Conservation (phyloP, 1,139 yeast species). For the Martiniozyma asiatica region DNA sequence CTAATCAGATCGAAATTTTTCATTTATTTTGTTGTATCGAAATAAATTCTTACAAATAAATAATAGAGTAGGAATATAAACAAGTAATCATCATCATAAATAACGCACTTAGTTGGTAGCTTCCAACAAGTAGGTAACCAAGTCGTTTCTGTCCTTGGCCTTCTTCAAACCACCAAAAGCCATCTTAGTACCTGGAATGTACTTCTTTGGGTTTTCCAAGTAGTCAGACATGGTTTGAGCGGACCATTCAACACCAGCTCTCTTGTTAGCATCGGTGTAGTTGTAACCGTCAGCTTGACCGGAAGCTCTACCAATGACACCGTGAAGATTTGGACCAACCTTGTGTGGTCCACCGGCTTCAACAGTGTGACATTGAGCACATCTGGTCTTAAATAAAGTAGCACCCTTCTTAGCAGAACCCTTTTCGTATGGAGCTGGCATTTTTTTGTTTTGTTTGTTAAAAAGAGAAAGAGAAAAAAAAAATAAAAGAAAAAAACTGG, state of each 20-base stretch:
- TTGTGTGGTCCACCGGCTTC: constrained; percentile 96
- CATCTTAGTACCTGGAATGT: constrained; percentile 99
- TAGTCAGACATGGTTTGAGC: constrained; percentile 88
- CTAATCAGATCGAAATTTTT: too few relatives aligned
- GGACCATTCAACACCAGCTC: constrained; percentile 82
- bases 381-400: constrained; percentile 94
- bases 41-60: too few relatives aligned
- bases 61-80: too few relatives aligned
- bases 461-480: constrained; percentile 1
- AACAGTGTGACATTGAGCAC: constrained; percentile 97
- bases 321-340: constrained; percentile 98
- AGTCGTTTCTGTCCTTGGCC: constrained; percentile 96
- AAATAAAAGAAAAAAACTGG: constrained; percentile 1
- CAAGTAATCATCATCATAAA: too few relatives aligned
- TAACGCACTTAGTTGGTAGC: constrained; percentile 51
- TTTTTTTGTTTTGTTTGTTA: constrained; percentile 14
- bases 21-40: too few relatives aligned
- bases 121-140: constrained; percentile 74
- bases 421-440: constrained; percentile 57
- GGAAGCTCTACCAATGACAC: constrained; percentile 83
- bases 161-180: constrained; percentile 99
- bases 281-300: constrained; percentile 91
- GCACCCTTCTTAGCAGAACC: constrained; percentile 96
- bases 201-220: constrained; percentile 99
- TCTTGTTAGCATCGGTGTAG: constrained; percentile 97